Conservation (phyloP, 805 yeast species). For the Cyberlindnera bimundalis region DNA sequence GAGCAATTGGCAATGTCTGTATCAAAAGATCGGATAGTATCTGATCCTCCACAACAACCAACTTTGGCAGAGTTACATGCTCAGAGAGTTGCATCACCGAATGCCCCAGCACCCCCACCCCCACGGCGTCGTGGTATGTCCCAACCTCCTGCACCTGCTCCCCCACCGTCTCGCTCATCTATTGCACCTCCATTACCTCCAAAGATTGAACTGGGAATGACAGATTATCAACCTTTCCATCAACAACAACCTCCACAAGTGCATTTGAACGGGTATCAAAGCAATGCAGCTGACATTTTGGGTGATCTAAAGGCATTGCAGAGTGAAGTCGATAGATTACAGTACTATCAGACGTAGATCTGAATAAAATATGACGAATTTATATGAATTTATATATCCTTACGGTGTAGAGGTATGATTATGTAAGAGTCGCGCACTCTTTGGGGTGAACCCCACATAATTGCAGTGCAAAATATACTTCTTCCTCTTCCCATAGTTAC, state of each 20-base stretch:
- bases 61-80: slow-evolving; percentile 8
- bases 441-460: too few relatives aligned
- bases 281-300: slow-evolving; percentile 43
- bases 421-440: too few relatives aligned
- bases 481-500: too few relatives aligned
- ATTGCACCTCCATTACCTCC: slow-evolving; percentile 24
- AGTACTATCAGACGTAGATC: slow-evolving; percentile 3
- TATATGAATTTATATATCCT: too few relatives aligned
- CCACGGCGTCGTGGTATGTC: slow-evolving; percentile 39
- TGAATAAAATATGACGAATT: too few relatives aligned
- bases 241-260: too few relatives aligned
- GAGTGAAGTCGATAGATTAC: slow-evolving; percentile 61
- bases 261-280: too few relatives aligned
- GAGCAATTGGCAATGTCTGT: slow-evolving; percentile 18
- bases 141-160: slow-evolving; percentile 22
- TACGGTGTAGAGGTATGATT: too few relatives aligned
- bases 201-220: slow-evolving; percentile 14
- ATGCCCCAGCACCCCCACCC: slow-evolving; percentile 32
- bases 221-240: too few relatives aligned
- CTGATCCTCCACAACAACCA: slow-evolving; percentile 11
- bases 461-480: too few relatives aligned
- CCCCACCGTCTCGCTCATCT: slow-evolving; percentile 17
- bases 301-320: slow-evolving; percentile 66
- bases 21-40: slow-evolving; percentile 7
- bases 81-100: slow-evolving; percentile 11